Evolutionary conservation across 1,139 yeast genomes (phyloP), one percentile per base, ranked within the genome.

Genomic region (Yamadazyma kanchanaburiensis): DNA sequence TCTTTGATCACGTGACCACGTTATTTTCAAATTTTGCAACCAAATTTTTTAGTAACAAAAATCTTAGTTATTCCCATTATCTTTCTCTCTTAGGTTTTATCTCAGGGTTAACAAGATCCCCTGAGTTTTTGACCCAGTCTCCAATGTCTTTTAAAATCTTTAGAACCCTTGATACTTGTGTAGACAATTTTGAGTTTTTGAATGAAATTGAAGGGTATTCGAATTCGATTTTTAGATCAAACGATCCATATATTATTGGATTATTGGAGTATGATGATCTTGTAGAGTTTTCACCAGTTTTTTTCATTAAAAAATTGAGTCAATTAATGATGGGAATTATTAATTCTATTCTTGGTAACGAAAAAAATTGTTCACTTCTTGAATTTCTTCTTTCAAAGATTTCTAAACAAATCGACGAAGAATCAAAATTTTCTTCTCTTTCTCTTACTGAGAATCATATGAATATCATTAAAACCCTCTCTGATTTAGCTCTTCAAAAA

Each of bases 11-110:
- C 15, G 59, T 59, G 2, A 38, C 60, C 26, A 54, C 55, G 7
- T 44, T 60, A n/a, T 57, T 65, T 23, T 53, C 52, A 28, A 47
- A 49, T 21, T 53, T 58, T 43, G 46, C 54, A 41, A 51, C 48
- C 16, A 37, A 35, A 15, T 45, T 58, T 30, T 54, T 61, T 45
- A 33, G 34, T 26, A 33, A 40, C 37, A 34, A 44, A 22, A 39
- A 43, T n/a, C 48, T 45, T 26, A 60, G 56, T 24, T 43, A 68
- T 12, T 48, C 67, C 12, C 54, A 64, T 29, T 72, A 67, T 42
- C 64, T 70, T 30, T 54, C 76, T 1, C 42, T 74, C 2, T 50
- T 67, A 24, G 81, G 81, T 0, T 57, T 63, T 21, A 44, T 74
- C 30, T 62, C 62, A 22, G 77, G 75, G 2, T 55, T 74, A 31